Base-by-base conservation (phyloP, 176 grass and related monocot species). In the Chloris gayana region DNA sequence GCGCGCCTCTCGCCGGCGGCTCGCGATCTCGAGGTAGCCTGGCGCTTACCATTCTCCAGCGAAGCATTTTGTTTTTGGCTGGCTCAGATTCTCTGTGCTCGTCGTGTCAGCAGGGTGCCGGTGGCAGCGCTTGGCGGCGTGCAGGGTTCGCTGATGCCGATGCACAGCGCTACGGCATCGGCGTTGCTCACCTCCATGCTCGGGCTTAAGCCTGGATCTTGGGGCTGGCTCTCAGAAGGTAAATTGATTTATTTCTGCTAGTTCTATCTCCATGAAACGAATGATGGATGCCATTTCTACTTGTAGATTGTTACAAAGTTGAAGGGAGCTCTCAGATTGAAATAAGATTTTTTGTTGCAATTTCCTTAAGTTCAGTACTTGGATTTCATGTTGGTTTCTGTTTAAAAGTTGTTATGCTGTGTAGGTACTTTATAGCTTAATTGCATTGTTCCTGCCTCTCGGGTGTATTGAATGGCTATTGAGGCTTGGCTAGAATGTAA, bases 151-250 rank as follows among this genome's bases (percentile, higher is more conserved):
- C 77, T 95, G 83, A 91, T 98, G 88, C 95, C 95, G 33, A 79
- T 98, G 78, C 95, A 98, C 86, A 95, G 78, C 73, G 84, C 80
- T 49, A 95, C 92, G 22, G 92, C 95, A 25, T 87, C 92, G 25
- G 92, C 85, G 35, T 81, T 98, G 81, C 90, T 98, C 86, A 98
- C 90, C 73, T 98, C 90, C 58, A 95, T 91, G 95, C 88, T 98
- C 26, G 89, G 85, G 42, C 70, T 88, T 44, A 98, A 93, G 53
- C 92, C 90, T 42, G 92, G 92, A 62, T 90, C 78, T 57, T 98
- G 95, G 95, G 90, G 86, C 14, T 98, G 95, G 95, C 95, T 98
- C 83, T 98, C 92, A 22, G 95, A 98, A 93, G 95, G 95, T 98
- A 83, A 74, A 29, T 38, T 37, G 32, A 12, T 60, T 67, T 37